phyloP scores from a whole-genome alignment of 2,329 filamentous ascomycete species.

The Hypoxylon sp. region DNA sequence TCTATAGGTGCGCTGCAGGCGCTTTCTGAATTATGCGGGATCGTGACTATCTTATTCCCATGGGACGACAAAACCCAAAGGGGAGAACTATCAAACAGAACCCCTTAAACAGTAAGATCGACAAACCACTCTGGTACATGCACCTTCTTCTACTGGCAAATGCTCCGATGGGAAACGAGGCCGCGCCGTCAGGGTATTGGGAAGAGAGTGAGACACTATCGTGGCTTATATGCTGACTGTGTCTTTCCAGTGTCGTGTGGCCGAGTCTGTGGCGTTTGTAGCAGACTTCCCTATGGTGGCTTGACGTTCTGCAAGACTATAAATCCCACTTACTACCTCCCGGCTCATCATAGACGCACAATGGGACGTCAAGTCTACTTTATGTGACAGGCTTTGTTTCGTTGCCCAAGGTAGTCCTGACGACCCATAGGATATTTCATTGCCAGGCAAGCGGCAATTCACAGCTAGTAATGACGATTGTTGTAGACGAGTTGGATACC shows the following conservation, averaged over 20 bases:
- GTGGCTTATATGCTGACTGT: neutral
- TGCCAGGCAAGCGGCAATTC: neutral
- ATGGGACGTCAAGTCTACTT: neutral
- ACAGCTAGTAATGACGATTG: neutral
- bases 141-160: neutral
- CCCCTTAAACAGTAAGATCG: slow-evolving; percentile 18
- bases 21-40: neutral
- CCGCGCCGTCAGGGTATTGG: neutral
- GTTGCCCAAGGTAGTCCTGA: neutral
- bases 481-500: neutral
- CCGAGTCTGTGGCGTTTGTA: neutral
- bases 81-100: neutral
- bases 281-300: neutral
- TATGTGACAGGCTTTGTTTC: neutral
- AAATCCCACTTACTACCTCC: neutral
- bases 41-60: neutral
- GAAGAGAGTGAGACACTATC: neutral
- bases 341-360: neutral
- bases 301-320: neutral
- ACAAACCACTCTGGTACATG: neutral
- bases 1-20: slow-evolving; percentile 16
- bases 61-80: neutral
- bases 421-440: neutral
- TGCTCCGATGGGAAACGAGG: slow-evolving; percentile 1
- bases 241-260: neutral